Conservation (phyloP, 2,329 filamentous ascomycete species). For the Pseudogymnoascus sp. region DNA sequence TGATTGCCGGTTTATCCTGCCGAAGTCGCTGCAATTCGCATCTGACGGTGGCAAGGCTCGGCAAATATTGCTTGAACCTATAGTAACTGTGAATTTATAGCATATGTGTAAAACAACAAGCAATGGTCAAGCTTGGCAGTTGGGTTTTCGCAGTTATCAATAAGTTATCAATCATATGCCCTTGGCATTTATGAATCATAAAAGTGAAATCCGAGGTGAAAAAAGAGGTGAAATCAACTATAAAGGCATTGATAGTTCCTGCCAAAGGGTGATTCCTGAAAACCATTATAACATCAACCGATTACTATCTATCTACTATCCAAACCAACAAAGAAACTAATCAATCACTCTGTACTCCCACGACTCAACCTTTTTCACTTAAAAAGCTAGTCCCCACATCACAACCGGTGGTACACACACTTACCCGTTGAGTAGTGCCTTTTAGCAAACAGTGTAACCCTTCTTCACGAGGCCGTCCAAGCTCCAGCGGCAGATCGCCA, state of each 20-base stretch:
- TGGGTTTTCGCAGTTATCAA: neutral
- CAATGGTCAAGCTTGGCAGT: neutral
- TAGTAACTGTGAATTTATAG: neutral
- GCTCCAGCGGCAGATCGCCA: neutral
- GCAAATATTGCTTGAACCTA: slow-evolving; percentile 6
- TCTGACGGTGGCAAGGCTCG: neutral
- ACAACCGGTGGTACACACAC: slow-evolving; percentile 8
- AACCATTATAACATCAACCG: neutral
- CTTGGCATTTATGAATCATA: slow-evolving; percentile 7
- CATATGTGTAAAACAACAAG: slow-evolving; percentile 7
- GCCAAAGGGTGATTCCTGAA: neutral
- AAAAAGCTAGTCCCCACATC: slow-evolving; percentile 3
- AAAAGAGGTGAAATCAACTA: neutral
- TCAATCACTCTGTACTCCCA: neutral
- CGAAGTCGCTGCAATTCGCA: neutral
- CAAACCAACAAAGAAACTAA: slow-evolving; percentile 6
- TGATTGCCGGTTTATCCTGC: neutral
- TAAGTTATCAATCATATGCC: neutral
- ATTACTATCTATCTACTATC: neutral
- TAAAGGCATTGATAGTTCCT: neutral
- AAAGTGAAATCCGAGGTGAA: neutral
- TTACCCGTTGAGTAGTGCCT: slow-evolving; percentile 7
- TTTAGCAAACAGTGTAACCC: slow-evolving; percentile 3
- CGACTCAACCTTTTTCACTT: neutral
- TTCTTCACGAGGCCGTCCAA: slow-evolving; percentile 7